Conservation (phyloP, 139 green algal genomes). For the Closterium sp. region DNA sequence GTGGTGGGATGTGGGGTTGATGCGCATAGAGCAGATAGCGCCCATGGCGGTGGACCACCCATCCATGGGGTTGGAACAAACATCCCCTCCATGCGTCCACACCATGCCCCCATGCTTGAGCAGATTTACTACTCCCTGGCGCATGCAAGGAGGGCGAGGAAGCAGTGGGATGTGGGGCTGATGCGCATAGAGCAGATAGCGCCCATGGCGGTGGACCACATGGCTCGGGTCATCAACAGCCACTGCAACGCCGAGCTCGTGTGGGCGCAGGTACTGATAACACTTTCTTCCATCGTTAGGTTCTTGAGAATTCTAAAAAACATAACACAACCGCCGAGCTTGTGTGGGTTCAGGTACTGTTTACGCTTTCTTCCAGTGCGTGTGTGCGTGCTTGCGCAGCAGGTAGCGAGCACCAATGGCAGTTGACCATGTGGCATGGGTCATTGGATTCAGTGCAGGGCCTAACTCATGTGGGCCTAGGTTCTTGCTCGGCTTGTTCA, state of each 20-base stretch:
- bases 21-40: slow-evolving; percentile 77
- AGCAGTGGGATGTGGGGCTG: no score
- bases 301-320: no score
- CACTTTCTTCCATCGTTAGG: neutral
- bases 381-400: no score
- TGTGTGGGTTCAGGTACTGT: slow-evolving; percentile 64
- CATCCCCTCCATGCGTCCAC: no score
- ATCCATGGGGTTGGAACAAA: no score
- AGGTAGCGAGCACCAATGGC: slow-evolving; percentile 80
- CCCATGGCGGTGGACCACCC: slow-evolving; percentile 76
- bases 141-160: no score
- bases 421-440: slow-evolving; percentile 63
- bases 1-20: slow-evolving; percentile 66
- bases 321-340: no score
- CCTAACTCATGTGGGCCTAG: slow-evolving; percentile 73
- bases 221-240: slow-evolving; percentile 54
- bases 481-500: neutral
- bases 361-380: neutral
- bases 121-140: no score
- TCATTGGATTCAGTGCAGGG: slow-evolving; percentile 61
- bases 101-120: no score
- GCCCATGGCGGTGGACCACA: slow-evolving; percentile 74
- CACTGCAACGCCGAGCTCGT: slow-evolving; percentile 71
- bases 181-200: slow-evolving; percentile 69
- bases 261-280: slow-evolving; percentile 59